A percentile compares a stretch with the other conserved stretches of the same genome.
Conservation (phyloP, 768 basidiomycete genomes). For the Termitomyces sp. region DNA sequence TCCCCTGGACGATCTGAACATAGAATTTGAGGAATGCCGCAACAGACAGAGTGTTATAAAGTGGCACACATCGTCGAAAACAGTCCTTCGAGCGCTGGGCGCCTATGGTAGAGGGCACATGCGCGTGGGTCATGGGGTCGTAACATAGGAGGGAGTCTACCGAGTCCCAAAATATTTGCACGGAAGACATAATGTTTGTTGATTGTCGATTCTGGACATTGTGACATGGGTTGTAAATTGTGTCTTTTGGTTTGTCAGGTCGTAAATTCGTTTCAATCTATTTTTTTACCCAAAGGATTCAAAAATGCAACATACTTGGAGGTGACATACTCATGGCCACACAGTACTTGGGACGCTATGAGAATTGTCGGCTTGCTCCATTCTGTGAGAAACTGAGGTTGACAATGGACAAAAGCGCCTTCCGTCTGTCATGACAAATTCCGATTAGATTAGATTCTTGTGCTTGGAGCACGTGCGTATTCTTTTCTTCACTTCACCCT, state of each 20-base stretch:
- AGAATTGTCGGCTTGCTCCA: neutral
- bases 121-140: neutral
- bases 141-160: neutral
- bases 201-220: neutral
- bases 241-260: neutral
- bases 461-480: neutral
- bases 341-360: neutral
- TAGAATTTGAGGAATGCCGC: neutral
- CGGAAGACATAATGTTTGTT: neutral
- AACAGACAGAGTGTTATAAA: neutral
- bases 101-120: constrained; percentile 8
- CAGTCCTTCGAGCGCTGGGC: constrained; percentile 10
- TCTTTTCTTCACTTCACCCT: neutral
- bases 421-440: no score
- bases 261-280: no score
- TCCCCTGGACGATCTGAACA: constrained; percentile 9
- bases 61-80: constrained; percentile 8
- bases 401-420: neutral
- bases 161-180: neutral
- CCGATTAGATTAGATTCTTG: neutral
- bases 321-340: neutral
- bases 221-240: neutral
- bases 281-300: neutral
- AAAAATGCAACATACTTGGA: neutral
- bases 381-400: neutral